Base-by-base conservation (phyloP, 495 filamentous ascomycete species). In the Annulohypoxylon bovei region DNA sequence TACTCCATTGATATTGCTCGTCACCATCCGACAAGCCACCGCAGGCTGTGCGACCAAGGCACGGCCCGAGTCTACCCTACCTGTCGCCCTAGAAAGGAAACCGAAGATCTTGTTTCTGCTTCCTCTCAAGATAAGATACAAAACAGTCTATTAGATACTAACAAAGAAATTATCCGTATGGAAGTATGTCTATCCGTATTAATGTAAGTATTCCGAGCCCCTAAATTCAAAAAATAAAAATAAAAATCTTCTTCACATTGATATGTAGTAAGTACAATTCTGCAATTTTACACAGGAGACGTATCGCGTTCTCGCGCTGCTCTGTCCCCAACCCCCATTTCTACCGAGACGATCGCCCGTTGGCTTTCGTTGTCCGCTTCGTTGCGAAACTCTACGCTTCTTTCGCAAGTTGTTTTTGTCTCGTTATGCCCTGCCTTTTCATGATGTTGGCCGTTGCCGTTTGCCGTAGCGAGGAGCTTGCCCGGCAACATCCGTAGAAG, bases 401-500 rank as follows among this genome's bases (percentile, higher is more conserved):
- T 11, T 20, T 49, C 35, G 14, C 46, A 68, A 11, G 25, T 63
- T n/a, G 28, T 52, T 20, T 59, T 50, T 12, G 20, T 58, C 25
- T 22, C 30, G 9, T 6, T 60, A 47, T 28, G 22, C 3, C 57
- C 46, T 3, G 16, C 23, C 4, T 11, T 49, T 7, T 44, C 52
- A 1, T 52, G 22, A 5, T n/a, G 33, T 4, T 56, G 39, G 33
- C 42, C 50, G 44, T 37, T 40, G 18, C 55, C 47, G 44, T 65
- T 54, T 9, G 60, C 27, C 16, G 39, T 37, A 46, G 56, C 56
- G 39, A 64, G 57, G 1, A 77, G 64, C 37, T 73, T 68, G 47
- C 56, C 62, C 0, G 71, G 71, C 20, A 74, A 2, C 1, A 69
- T 8, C 14, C 77, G 78, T 3, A 79, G 37, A 18, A 80, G 25